Percentiles rank a stretch among this genome's conserved stretches.
These are phyloP conservation scores for Eucalyptus shirleyi DNA, from an alignment of 345 rosid genomes.

Conservation along the genomic window DNA sequence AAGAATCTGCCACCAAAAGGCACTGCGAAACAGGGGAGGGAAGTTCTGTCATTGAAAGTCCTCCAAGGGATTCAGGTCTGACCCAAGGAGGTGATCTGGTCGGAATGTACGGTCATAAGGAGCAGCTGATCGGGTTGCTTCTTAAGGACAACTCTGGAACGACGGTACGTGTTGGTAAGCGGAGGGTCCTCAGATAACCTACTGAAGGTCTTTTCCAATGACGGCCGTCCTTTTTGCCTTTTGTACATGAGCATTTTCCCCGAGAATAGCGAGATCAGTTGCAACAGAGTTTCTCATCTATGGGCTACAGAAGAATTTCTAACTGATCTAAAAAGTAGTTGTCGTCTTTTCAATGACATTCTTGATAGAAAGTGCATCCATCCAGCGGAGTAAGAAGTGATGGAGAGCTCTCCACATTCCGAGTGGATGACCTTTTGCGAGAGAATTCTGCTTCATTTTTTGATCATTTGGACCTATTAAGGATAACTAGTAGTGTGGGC, in stretches of 20 bases:
- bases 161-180: too few species aligned
- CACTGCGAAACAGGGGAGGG: too few species aligned
- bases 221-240: slow-evolving; percentile 11
- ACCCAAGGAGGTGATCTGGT: too few species aligned
- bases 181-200: not conserved
- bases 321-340: not conserved
- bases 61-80: too few species aligned
- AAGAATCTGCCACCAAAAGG: too few species aligned
- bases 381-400: not conserved
- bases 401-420: slow-evolving; percentile 4
- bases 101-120: too few species aligned
- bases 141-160: too few species aligned
- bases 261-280: not conserved
- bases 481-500: not conserved
- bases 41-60: too few species aligned
- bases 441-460: slow-evolving; percentile 6
- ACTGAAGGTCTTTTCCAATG: slow-evolving; percentile 5
- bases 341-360: slow-evolving; percentile 12
- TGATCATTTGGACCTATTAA: slow-evolving; percentile 2
- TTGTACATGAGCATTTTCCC: slow-evolving; percentile 25
- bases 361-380: slow-evolving; percentile 9
- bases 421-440: slow-evolving; percentile 6
- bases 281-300: not conserved
- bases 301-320: slow-evolving; percentile 18
- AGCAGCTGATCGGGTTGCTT: too few species aligned